Percentiles rank a stretch among this genome's conserved stretches.
Conservation (phyloP, 2,329 filamentous ascomycete genomes). For the Bipolaris sorokiniana region DNA sequence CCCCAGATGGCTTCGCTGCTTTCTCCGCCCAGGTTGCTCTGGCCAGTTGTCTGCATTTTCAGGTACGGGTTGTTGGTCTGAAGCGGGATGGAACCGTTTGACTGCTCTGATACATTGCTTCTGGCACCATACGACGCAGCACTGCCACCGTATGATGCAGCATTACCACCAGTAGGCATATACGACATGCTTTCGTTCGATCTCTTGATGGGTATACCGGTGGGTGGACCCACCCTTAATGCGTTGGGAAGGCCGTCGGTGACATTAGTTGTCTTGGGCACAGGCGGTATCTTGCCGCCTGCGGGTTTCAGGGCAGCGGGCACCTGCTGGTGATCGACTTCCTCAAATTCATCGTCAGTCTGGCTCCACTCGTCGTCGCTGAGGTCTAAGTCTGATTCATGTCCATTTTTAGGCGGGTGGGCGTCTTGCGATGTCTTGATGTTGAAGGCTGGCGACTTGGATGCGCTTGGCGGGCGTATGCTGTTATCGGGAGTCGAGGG, state of each 20-base stretch:
- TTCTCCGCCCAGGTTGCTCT: conserved; percentile 45
- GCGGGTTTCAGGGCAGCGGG: conserved; percentile 47
- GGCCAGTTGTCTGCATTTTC: conserved; percentile 47
- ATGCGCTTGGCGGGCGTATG: conserved; percentile 45
- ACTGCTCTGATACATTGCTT: conserved; percentile 41
- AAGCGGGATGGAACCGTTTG: conserved; percentile 38
- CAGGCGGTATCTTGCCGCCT: conserved; percentile 36
- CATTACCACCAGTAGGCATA: conserved; percentile 38
- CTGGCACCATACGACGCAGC: conserved; percentile 36
- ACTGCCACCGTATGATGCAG: conserved; percentile 38
- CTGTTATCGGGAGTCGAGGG: conserved; percentile 26
- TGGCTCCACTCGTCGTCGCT: conserved; percentile 44
- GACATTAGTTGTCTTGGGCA: conserved; percentile 14
- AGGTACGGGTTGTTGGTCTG: conserved; percentile 55
- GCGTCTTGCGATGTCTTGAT: conserved; percentile 42
- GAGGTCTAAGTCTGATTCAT: conserved; percentile 38
- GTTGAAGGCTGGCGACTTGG: conserved; percentile 49
- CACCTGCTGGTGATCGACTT: conserved; percentile 39
- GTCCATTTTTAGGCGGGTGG: conserved; percentile 27
- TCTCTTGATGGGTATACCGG: conserved; percentile 40
- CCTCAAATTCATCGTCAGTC: conserved; percentile 45
- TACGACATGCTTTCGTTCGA: conserved; percentile 37
- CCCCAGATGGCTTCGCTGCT: conserved; percentile 50
- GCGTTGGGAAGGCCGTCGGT: conserved; percentile 36
- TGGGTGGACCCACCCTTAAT: conserved; percentile 40